Percentiles rank a stretch among this genome's conserved stretches.
Conservation (phyloP, 257 asterid species). For the Solanum verrucosum region DNA sequence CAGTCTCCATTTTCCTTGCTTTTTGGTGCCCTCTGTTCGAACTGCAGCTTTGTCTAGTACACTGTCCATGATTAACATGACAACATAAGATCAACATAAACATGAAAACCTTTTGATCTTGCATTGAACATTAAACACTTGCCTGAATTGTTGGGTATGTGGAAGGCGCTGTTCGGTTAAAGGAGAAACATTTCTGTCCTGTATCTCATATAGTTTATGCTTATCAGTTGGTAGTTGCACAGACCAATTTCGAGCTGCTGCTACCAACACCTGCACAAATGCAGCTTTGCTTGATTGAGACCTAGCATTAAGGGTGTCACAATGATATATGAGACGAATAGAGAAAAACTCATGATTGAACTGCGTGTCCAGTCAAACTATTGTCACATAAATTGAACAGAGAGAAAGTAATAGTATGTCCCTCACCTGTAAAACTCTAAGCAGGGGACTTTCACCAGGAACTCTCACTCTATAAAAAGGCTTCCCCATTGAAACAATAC, state of each 20-base stretch:
- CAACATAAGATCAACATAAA: not conserved
- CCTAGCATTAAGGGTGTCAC: no score
- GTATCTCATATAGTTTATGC: constrained; percentile 48
- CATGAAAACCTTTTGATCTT: not conserved
- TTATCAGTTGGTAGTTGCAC: constrained; percentile 29
- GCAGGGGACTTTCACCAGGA: constrained; percentile 58
- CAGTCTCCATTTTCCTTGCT: constrained; percentile 43
- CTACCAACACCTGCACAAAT: constrained; percentile 35
- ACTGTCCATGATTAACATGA: constrained; percentile 8
- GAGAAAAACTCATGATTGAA: not conserved
- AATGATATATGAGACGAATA: no score
- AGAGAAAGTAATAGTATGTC: no score
- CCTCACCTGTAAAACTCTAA: constrained; percentile 38
- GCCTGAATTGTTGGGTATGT: constrained; percentile 68
- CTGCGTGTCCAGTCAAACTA: not conserved
- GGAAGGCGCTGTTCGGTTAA: constrained; percentile 17
- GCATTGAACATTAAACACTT: not conserved
- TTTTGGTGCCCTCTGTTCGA: not conserved
- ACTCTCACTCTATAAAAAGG: constrained; percentile 47
- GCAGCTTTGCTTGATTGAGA: not conserved
- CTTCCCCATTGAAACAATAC: constrained; percentile 35
- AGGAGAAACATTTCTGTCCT: constrained; percentile 26
- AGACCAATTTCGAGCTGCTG: constrained; percentile 48
- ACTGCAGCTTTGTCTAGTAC: constrained; percentile 65
- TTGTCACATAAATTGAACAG: not conserved